Base-by-base conservation (phyloP, 192 early-diverging fungal genomes). In the Coemansia sp. region DNA sequence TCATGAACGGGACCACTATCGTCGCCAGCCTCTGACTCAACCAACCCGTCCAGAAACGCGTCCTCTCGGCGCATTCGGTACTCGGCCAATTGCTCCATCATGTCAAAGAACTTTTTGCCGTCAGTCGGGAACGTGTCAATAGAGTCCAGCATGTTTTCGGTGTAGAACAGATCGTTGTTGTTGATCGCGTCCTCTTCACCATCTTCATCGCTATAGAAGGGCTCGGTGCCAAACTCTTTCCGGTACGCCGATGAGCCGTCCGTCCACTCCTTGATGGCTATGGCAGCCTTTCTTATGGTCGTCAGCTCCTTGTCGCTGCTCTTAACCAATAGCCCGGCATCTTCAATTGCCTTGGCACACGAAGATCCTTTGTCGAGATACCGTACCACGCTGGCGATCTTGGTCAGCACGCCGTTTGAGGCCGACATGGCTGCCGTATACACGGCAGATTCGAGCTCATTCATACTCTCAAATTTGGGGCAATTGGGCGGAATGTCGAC, bases 21-120 rank as follows among this genome's bases (percentile, higher is more conserved):
- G 71, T 85, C 80, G 27, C 83, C 75, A 13, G 70, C 67, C 29
- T 34, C 57, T 2, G 57, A 18, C 33, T 83, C 77, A 29, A 78
- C 76, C 33, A 71, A 57, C 1, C 27, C 65, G 62, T 80, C 58
- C 39, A 71, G 39, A 65, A 81, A 41, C 57, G 87, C 88, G 62
- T 92, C 92, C 62, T 90, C 89, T 20, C 90, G 89, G 40, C 93
- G 92, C 79, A 97, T 92, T 53, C 93, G 92, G 55, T 92, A 89
- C 71, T 96, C 94, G 16, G 96, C 95, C 16, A 98, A 81, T 22
- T 91, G 90, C 77, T 97, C 96, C 96, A 98, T 97, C 85, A 97
- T 90, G 70, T 98, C 95, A 50, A 98, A 86, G 72, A 98, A 97
- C 81, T 96, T 97, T 74, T 90, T 92, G 29, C 96, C 94, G 75